These are phyloP conservation scores for Aureobasidium sp. DNA, from an alignment of 2,329 filamentous ascomycete species.

Conservation along the genomic window DNA sequence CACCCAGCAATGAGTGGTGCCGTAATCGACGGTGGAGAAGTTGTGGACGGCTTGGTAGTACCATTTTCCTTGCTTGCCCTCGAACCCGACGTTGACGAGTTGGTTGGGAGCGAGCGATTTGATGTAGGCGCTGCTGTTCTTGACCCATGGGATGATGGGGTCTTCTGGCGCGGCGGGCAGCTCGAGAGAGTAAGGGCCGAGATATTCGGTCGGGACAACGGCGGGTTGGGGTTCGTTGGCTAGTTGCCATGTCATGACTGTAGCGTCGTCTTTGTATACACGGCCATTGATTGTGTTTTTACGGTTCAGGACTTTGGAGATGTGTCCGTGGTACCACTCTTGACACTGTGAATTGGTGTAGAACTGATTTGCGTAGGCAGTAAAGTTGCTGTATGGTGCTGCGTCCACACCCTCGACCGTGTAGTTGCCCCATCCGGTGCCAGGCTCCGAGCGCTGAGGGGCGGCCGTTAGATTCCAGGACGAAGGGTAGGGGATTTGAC, in stretches of 20 bases:
- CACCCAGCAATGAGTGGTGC: conserved; percentile 36
- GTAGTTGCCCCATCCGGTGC: conserved; percentile 36
- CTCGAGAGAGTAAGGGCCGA: conserved; percentile 26
- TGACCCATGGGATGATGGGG: conserved; percentile 32
- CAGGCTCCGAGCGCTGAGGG: conserved; percentile 27
- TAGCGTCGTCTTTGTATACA: conserved; percentile 32
- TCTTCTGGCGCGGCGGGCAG: conserved; percentile 28
- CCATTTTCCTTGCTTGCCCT: conserved; percentile 35
- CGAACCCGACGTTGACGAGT: conserved; percentile 34
- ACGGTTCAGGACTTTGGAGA: conserved; percentile 31
- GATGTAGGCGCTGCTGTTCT: conserved; percentile 32
- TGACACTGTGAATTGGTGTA: conserved; percentile 32
- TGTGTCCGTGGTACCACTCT: conserved; percentile 33
- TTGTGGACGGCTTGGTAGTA: conserved; percentile 35
- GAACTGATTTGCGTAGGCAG: conserved; percentile 29
- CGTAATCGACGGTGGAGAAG: conserved; percentile 32
- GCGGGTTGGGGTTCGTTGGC: conserved; percentile 35
- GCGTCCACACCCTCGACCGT: conserved; percentile 31
- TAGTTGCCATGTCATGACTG: conserved; percentile 37
- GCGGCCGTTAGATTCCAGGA: conserved; percentile 34
- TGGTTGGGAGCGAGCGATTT: conserved; percentile 31
- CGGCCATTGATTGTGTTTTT: conserved; percentile 33
- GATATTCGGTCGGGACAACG: conserved; percentile 23
- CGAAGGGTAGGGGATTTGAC: conserved; percentile 31
- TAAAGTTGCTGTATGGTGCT: conserved; percentile 26